These are phyloP conservation scores for Mycocentrospora acerina DNA, from an alignment of 2,329 filamentous ascomycete genomes.

Conservation along the genomic window DNA sequence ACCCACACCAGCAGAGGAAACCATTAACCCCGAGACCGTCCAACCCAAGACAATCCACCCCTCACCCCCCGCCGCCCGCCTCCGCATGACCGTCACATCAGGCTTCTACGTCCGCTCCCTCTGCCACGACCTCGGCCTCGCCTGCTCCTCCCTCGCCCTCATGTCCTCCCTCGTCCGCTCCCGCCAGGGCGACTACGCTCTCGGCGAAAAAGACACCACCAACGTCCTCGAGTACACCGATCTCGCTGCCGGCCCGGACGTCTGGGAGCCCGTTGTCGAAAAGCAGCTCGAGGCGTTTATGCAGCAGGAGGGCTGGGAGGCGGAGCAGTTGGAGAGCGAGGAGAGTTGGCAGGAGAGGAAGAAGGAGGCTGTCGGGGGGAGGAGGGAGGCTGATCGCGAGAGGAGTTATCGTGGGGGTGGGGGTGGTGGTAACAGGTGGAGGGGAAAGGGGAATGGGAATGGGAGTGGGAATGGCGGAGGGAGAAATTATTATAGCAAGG, in stretches of 20 bases:
- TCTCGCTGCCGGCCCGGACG: constrained; percentile 71
- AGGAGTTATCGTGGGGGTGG: constrained; percentile 23
- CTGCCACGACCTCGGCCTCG: constrained; percentile 85
- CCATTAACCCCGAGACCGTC: too few species aligned
- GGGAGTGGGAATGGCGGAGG: constrained; percentile 8
- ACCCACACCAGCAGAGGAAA: constrained; percentile 2
- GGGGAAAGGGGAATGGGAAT: constrained; percentile 10
- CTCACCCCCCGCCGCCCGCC: constrained; percentile 67
- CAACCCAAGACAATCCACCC: too few species aligned
- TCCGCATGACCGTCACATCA: constrained; percentile 90
- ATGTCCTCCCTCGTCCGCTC: constrained; percentile 84
- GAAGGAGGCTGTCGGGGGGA: constrained; percentile 40
- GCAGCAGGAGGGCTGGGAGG: constrained; percentile 42
- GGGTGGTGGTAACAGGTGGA: too few species aligned
- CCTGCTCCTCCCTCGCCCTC: constrained; percentile 76
- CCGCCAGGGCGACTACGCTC: constrained; percentile 76
- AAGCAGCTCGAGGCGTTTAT: constrained; percentile 57
- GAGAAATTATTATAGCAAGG: constrained; percentile 14
- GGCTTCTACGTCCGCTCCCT: constrained; percentile 96
- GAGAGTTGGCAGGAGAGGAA: constrained; percentile 43
- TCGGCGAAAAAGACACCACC: constrained; percentile 60
- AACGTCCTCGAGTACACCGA: constrained; percentile 81
- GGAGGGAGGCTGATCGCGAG: constrained; percentile 22
- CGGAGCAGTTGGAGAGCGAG: constrained; percentile 30
- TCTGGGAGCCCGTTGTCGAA: constrained; percentile 78